Base-by-base conservation (phyloP, 2,329 filamentous ascomycete genomes). In the Hypomyces rosellus region DNA sequence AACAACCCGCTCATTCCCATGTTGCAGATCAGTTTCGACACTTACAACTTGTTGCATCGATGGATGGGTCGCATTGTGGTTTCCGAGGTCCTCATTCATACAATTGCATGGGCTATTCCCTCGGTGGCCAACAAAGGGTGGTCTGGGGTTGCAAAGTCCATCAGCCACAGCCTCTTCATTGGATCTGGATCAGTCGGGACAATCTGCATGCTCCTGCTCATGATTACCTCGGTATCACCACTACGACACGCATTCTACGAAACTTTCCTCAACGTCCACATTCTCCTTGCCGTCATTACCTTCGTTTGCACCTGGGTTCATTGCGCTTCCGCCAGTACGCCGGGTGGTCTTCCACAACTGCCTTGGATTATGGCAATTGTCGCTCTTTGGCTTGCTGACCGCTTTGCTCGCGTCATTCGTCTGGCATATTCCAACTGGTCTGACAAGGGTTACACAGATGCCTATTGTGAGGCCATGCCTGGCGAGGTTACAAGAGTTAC, bases 171-270 rank as follows among this genome's bases (percentile, higher is more conserved):
- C 58, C 70, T 73, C 12, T 92, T 90, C 62, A 82, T 89, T 52
- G 69, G 69, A 30, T 85, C 81, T 36, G 86, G 85, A 40, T 76
- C 81, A 61, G 71, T 84, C 22, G 84, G 77, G 42, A 78, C 74
- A 2, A 65, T 80, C 45, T 76, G 80, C 36, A 79, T 96, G 63
- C 59, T 80, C 38, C 64, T 87, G 41, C 74, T 97, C 42, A 63
- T 87, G 48, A 61, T 95, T 46, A 74, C 85, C 25, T 85, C 89
- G 9, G 73, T 87, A 48, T 92, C 89, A 2, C 86, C 90, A 0
- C 64, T 99, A 46, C 85, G 93, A 54, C 92, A 96, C 68, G 90
- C 91, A 37, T 96, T 96, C 66, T 99, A 99, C 72, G 93, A 99
- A 72, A 95, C 89, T 1, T 99, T 99, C 72, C 78, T 97, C 60